A percentile compares a stretch with the other conserved stretches of the same genome.
phyloP scores from a whole-genome alignment of 2,329 filamentous ascomycete genomes.

The Chaetoscypha palmicola region DNA sequence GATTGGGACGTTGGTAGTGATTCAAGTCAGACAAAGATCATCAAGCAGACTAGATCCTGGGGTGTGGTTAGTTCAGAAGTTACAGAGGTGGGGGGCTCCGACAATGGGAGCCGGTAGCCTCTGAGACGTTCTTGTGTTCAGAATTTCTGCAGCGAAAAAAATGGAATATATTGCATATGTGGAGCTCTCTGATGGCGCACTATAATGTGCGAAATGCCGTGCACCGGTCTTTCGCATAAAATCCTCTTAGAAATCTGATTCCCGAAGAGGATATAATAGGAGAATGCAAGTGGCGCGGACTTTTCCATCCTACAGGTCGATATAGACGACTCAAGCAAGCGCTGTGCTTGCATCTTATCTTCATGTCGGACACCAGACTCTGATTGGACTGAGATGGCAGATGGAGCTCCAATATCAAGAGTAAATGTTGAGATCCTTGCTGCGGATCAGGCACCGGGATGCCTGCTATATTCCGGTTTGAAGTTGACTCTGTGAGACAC shows the following conservation, averaged over 20 bases:
- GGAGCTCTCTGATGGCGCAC: no score
- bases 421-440: not conserved
- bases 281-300: not conserved
- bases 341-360: not conserved
- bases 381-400: not conserved
- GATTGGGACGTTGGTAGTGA: conserved; percentile 1
- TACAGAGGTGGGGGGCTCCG: not conserved
- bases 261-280: not conserved
- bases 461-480: not conserved
- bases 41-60: not conserved
- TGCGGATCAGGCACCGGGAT: not conserved
- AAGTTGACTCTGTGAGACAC: not conserved
- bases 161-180: not conserved
- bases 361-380: not conserved
- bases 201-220: not conserved
- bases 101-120: not conserved
- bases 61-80: not conserved
- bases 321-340: not conserved
- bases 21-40: not conserved
- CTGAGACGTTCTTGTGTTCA: no score
- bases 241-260: not conserved
- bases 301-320: not conserved
- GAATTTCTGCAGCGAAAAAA: not conserved
- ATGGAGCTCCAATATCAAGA: not conserved
- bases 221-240: not conserved